Base-by-base conservation (phyloP, 1,139 yeast genomes). In the Suhomyces maxii region DNA sequence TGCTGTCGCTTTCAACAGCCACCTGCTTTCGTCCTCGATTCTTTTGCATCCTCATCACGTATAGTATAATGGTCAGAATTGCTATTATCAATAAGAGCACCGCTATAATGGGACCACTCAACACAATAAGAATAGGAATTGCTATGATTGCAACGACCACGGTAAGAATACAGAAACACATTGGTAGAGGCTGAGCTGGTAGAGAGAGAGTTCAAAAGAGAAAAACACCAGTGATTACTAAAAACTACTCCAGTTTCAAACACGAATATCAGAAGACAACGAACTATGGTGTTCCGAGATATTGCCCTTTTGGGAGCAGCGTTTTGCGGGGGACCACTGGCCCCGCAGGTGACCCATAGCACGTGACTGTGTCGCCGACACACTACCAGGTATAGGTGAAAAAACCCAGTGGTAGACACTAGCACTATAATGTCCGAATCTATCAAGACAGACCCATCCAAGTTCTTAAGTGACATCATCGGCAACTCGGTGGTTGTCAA, bases 401-500 rank as follows among this genome's bases (percentile, higher is more conserved):
- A 18, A 18, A 18, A 18, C 23, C 23, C 23, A 18, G 6, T 18
- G 6, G 23, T 18, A 18, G 23, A 28, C 9, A 28, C 31, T 28
- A 28, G 6, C 31, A 28, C 31, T 28, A 37, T 23, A 25, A 41
- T 33, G 42, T 39, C 34, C 35, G 49, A 34, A 39, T 37, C 33
- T 14, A 41, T 36, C 46, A 73, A 73, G 50, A 69, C 77, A 25
- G 80, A 80, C 50, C 86, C 97, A 28, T 83, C 96, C n/a, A 78
- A 81, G 46, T 93, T 93, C 61, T 76, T 93, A 40, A 75, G 89
- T 39, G 84, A 83, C 45, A 86, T 93, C 53, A 83, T 88, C 36
- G 96, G 97, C 37, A 79, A 84, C 47, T 75, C 81, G 26, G 98
- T 93, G 34, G 73, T 83, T 41, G 97, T 95, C 28, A 89, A 88